phyloP scores from a whole-genome alignment of 805 yeast species.

The Saturnispora sanitii region DNA sequence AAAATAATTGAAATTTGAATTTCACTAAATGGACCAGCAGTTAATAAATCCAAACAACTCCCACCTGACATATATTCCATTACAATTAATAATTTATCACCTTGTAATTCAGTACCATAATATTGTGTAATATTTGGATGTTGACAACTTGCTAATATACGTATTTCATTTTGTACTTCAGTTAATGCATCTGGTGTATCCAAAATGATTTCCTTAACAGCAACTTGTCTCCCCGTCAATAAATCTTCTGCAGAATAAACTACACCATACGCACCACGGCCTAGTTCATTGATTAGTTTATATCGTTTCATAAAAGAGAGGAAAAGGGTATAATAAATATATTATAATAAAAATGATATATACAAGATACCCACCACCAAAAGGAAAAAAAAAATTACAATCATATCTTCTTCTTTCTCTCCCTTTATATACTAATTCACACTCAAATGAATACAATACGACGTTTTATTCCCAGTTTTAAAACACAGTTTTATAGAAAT shows the following conservation, averaged over 20 bases:
- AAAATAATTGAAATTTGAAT: constrained; percentile 43
- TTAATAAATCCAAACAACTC: constrained; percentile 53
- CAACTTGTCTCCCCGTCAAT: constrained; percentile 35
- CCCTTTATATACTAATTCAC: too few relatives aligned
- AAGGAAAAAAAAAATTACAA: too few relatives aligned
- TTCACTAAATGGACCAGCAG: constrained; percentile 52
- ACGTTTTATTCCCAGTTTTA: too few relatives aligned
- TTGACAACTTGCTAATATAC: constrained; percentile 57
- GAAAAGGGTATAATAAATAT: background rate
- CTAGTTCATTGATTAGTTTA: constrained; percentile 44
- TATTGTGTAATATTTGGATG: constrained; percentile 55
- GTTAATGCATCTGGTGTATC: constrained; percentile 62
- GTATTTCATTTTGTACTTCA: constrained; percentile 67
- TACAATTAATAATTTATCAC: constrained; percentile 64
- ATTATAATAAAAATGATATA: background rate
- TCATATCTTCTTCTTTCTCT: too few relatives aligned
- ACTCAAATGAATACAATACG: too few relatives aligned
- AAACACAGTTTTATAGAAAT: too few relatives aligned
- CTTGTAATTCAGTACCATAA: constrained; percentile 61
- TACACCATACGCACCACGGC: constrained; percentile 72
- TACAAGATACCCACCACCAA: background rate
- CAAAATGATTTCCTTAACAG: constrained; percentile 59
- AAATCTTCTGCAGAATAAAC: constrained; percentile 56
- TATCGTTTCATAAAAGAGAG: constrained; percentile 20
- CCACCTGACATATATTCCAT: constrained; percentile 83